Evolutionary conservation across 2,329 filamentous ascomycete species (phyloP).

Genomic region (Colletotrichum filicis): DNA sequence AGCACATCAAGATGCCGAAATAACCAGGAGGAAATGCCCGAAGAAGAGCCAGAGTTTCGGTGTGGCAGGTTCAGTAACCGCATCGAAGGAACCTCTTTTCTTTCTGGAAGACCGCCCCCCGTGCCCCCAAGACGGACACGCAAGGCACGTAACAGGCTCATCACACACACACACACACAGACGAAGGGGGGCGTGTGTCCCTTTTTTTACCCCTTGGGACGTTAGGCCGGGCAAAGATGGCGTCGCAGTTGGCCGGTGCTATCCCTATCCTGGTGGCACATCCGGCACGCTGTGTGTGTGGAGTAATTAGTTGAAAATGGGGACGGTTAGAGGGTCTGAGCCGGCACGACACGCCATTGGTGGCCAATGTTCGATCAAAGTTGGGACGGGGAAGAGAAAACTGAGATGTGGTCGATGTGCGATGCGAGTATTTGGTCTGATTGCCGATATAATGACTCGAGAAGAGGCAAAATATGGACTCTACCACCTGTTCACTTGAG

Average conservation of each 20-base stretch:
- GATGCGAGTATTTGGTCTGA: not conserved
- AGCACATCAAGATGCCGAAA: conserved; percentile 3
- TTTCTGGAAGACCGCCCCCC: conserved; percentile 19
- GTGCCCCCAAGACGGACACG: not conserved
- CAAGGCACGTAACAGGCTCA: not conserved
- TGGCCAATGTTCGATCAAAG: conserved; percentile 1
- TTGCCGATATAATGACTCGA: conserved; percentile 16
- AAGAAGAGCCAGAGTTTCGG: conserved; percentile 17
- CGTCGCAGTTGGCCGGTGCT: conserved; percentile 28
- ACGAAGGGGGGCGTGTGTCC: not conserved
- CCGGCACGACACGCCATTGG: conserved; percentile 19
- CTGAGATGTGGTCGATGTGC: not conserved
- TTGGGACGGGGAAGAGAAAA: not conserved
- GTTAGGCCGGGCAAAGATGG: conserved; percentile 10
- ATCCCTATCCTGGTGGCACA: conserved; percentile 35
- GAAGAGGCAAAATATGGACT: not conserved
- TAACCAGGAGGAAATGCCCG: conserved; percentile 18
- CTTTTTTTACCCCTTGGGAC: conserved; percentile 15
- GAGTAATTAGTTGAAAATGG: not conserved
- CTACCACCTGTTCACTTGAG: not conserved
- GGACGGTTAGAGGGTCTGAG: not conserved
- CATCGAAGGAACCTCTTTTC: conserved; percentile 7
- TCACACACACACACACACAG: not conserved
- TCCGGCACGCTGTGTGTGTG: conserved; percentile 26
- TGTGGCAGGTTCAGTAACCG: conserved; percentile 20